Percentiles rank a stretch among this genome's conserved stretches.
These are phyloP conservation scores for Vinca major DNA, from an alignment of 305 asterid species.

Conservation along the genomic window DNA sequence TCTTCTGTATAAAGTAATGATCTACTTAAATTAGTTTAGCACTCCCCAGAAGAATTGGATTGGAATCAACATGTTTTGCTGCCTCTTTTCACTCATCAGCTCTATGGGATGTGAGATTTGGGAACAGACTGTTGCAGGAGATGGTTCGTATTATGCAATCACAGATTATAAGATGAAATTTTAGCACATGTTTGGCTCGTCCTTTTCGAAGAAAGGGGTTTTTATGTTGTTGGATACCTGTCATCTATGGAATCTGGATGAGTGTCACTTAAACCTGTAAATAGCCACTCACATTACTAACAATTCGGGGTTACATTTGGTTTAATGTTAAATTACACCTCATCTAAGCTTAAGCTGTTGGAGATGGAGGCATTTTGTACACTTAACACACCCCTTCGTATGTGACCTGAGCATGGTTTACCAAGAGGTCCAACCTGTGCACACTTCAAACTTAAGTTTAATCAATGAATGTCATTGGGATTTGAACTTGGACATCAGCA, in stretches of 20 bases:
- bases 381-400: background rate
- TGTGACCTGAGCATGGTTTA: background rate
- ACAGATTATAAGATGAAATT: too few relatives aligned
- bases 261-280: background rate
- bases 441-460: background rate
- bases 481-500: background rate
- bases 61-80: background rate
- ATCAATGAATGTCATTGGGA: background rate
- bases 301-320: background rate
- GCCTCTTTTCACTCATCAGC: background rate
- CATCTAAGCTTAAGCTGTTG: background rate
- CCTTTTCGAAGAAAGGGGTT: background rate
- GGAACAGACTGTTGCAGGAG: background rate
- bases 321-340: background rate
- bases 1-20: background rate
- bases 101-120: background rate
- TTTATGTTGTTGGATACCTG: background rate
- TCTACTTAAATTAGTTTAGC: background rate
- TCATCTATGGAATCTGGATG: background rate
- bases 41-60: background rate
- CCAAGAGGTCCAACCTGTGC: background rate
- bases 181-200: background rate
- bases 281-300: too few relatives aligned
- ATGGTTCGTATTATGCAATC: background rate
- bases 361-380: background rate